Evolutionary conservation across 2,329 filamentous ascomycete genomes (phyloP), one percentile per base, ranked within the genome.

Genomic region (Sclerotinia trifoliorum): DNA sequence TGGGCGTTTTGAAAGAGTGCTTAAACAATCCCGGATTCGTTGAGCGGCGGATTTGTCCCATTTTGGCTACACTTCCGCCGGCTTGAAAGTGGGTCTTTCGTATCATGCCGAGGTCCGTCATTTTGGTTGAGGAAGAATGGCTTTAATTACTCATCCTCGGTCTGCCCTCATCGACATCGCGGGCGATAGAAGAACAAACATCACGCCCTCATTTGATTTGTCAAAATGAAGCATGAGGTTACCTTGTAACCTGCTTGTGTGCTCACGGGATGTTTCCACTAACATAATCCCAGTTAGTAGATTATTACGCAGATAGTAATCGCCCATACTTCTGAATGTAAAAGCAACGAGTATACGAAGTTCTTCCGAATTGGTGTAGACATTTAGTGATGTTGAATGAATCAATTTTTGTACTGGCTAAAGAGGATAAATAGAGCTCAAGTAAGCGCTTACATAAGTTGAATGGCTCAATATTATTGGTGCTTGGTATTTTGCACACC

Each of bases 71-170:
- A 29, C 15, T 42, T 54, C 42, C 42, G 24, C 42, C 39, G 57
- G 57, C 39, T 60, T 26, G 57, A 46, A 60, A 60, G 57, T 10
- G 57, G 39, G 57, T 46, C 57, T 60, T 46, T 60, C 21, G n/a
- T 29, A 11, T 46, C 24, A 60, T 46, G 44, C 57, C 39, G 57
- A 48, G 42, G 57, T 60, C 42, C 42, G 19, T 46, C 10, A 13
- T 60, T 60, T n/a, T 17, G 10, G 21, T 32, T 60, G 19, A 32
- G 10, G 10, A 48, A 60, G 21, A 21, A 60, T 60, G 19, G 29
- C 32, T 54, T 6, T 6, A 54, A 55, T 21, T 29, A 26, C 42
- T 26, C 17, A 26, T 42, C 39, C 15, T 42, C 39, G 39, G 13
- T 42, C 19, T 19, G 17, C 42, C 8, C 17, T 46, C 2, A 7